These are phyloP conservation scores for Oryza punctata DNA, from an alignment of 176 grass and related monocot genomes.

Conservation along the genomic window DNA sequence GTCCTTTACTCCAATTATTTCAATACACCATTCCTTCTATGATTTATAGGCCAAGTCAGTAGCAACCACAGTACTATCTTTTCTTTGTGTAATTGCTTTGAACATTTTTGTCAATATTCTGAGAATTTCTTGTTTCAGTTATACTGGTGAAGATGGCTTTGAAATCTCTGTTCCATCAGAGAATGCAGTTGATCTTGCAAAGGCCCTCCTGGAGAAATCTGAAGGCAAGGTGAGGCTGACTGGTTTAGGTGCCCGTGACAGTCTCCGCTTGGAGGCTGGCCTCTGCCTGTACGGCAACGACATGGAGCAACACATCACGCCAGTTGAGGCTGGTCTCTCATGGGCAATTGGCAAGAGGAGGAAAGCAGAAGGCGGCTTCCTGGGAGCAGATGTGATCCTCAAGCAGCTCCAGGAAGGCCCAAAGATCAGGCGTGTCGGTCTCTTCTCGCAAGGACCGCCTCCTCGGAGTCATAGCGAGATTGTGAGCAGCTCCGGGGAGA, in stretches of 20 bases:
- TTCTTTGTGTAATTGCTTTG: not conserved
- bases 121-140: slow-evolving; percentile 60
- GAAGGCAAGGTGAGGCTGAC: slow-evolving; percentile 85
- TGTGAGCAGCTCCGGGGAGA: slow-evolving; percentile 61
- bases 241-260: slow-evolving; percentile 90
- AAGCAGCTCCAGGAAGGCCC: slow-evolving; percentile 95
- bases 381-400: slow-evolving; percentile 88
- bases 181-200: slow-evolving; percentile 81
- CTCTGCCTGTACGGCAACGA: slow-evolving; percentile 97
- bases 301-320: slow-evolving; percentile 93
- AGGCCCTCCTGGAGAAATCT: slow-evolving; percentile 87
- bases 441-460: slow-evolving; percentile 83
- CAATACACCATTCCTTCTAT: not conserved
- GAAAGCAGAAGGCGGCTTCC: slow-evolving; percentile 80
- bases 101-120: slow-evolving; percentile 1
- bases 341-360: slow-evolving; percentile 97
- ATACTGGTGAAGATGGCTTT: slow-evolving; percentile 96
- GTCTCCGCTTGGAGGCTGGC: slow-evolving; percentile 91
- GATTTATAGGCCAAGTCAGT: not conserved
- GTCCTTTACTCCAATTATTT: not conserved
- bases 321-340: slow-evolving; percentile 88
- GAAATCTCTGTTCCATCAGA: slow-evolving; percentile 97
- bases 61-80: not conserved
- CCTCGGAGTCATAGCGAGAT: slow-evolving; percentile 87
- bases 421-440: slow-evolving; percentile 76